A percentile compares a stretch with the other conserved stretches of the same genome.
Evolutionary conservation across 768 basidiomycete genomes (phyloP).

Genomic region (Amyloporia xantha): DNA sequence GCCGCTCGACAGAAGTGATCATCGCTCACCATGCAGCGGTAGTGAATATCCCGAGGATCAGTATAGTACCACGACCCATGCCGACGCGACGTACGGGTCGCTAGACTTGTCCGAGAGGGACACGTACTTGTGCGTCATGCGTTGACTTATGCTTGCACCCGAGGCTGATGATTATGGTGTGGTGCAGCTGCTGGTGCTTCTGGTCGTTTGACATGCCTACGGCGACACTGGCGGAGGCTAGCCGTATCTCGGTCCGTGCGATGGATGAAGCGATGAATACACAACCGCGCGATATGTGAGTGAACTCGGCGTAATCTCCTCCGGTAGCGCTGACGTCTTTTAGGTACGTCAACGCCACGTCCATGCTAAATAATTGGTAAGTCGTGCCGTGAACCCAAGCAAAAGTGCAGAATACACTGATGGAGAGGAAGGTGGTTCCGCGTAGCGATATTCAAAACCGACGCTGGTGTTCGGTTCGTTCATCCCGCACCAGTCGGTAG

Average conservation of each 20-base stretch:
- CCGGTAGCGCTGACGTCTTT: background rate
- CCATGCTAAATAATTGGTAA: constrained; percentile 51
- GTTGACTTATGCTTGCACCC: background rate
- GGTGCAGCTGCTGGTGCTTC: constrained; percentile 52
- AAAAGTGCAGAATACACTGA: background rate
- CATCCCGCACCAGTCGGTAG: constrained; percentile 50
- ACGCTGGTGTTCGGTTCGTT: constrained; percentile 40
- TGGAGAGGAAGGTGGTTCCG: constrained; percentile 43
- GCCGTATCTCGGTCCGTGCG: constrained; percentile 40
- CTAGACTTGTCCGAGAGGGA: constrained; percentile 44
- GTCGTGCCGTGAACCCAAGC: background rate
- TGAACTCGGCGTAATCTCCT: background rate
- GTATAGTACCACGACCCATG: constrained; percentile 33
- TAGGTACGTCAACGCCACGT: constrained; percentile 41
- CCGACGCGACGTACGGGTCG: constrained; percentile 39
- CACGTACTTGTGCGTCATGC: constrained; percentile 35
- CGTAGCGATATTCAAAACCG: constrained; percentile 37
- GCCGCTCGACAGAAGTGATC: constrained; percentile 10
- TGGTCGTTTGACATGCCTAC: constrained; percentile 39
- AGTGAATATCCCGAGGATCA: constrained; percentile 43
- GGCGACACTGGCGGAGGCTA: constrained; percentile 26
- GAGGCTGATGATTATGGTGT: background rate
- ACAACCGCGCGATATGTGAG: constrained; percentile 48
- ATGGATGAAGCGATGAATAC: constrained; percentile 47
- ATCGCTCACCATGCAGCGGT: background rate